Percentiles rank a stretch among this genome's conserved stretches.
Evolutionary conservation across 116 monocot species (phyloP).

Genomic region (Dioscorea cayenensis): DNA sequence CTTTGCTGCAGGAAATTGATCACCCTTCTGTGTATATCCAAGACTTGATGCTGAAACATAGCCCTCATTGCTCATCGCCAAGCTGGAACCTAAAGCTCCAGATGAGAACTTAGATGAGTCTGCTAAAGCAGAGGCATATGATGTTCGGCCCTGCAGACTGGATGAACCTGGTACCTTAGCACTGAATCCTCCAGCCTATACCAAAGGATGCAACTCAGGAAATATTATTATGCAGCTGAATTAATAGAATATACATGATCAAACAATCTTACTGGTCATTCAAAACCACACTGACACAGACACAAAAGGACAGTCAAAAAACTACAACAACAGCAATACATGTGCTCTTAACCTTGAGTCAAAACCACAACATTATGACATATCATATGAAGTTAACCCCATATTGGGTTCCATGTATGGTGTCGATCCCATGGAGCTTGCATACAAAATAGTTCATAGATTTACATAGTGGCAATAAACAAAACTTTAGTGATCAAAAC

Average conservation of each 20-base stretch:
- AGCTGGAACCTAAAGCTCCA: constrained; percentile 42
- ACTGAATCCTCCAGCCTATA: constrained; percentile 42
- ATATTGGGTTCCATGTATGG: too few relatives aligned
- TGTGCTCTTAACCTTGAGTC: too few relatives aligned
- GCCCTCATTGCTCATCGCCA: constrained; percentile 52
- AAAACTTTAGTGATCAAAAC: too few relatives aligned
- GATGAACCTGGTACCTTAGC: constrained; percentile 49
- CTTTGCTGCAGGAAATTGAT: constrained; percentile 41
- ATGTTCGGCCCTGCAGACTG: constrained; percentile 30
- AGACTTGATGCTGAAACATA: constrained; percentile 46
- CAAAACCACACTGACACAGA: background rate
- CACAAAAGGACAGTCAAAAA: too few relatives aligned
- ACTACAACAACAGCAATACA: too few relatives aligned
- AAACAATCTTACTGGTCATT: background rate
- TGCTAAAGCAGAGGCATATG: constrained; percentile 34
- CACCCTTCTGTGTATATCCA: constrained; percentile 58
- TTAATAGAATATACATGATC: background rate
- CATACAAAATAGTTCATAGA: too few relatives aligned
- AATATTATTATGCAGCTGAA: background rate
- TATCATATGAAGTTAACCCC: too few relatives aligned
- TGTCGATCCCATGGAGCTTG: too few relatives aligned
- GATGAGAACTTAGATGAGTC: constrained; percentile 64
- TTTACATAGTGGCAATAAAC: too few relatives aligned
- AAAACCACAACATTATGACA: too few relatives aligned
- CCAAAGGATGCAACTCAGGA: background rate